Evolutionary conservation across 768 basidiomycete species (phyloP), one percentile per base, ranked within the genome.

Genomic region (Rhizopogon sp.): DNA sequence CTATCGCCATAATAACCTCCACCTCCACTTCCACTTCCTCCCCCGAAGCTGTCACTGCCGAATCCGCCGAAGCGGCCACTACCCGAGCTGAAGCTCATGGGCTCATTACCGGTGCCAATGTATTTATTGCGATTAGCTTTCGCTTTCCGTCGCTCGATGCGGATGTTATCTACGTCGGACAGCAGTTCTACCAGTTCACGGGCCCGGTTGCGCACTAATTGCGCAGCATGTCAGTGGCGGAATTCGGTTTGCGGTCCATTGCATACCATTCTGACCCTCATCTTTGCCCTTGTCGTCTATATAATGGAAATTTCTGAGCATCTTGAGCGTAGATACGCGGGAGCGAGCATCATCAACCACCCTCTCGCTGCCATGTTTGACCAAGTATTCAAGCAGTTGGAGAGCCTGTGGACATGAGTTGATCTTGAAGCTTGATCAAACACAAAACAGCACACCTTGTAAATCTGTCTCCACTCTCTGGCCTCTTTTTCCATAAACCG

Each of bases 401-500:
- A 97, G 76, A 22, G 95, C 88, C 92, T 95, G 62, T 8, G 33
- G 14, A 2, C 39, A 54, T 60, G 41, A 58, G 47, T 37, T 22
- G 52, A 25, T 5, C 14, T 20, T 28, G 44, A 58, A 40, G n/a
- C 5, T 4, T 16, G 8, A 13, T 35, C 43, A 13, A 57, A 22
- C 45, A 43, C 28, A n/a, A 25, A 11, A 11, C 13, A 51, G 43
- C 74, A 17, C 40, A 85, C 93, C 79, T 99, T 99, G 81, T 99
- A 99, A 55, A 99, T 98, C 70, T 99, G 94, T 37, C 97, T 80
- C 97, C 97, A 99, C 67, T 99, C 92, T 20, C 89, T 78, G 0
- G 97, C 97, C 72, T 99, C 97, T 73, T 98, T 98, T 71, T 98
- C 92, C 86, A 95, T 96, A 70, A 96, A 97, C 28, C 93, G 83